Base-by-base conservation (phyloP, 371 early-diverging fungal genomes). In the Cladochytrium tenue region DNA sequence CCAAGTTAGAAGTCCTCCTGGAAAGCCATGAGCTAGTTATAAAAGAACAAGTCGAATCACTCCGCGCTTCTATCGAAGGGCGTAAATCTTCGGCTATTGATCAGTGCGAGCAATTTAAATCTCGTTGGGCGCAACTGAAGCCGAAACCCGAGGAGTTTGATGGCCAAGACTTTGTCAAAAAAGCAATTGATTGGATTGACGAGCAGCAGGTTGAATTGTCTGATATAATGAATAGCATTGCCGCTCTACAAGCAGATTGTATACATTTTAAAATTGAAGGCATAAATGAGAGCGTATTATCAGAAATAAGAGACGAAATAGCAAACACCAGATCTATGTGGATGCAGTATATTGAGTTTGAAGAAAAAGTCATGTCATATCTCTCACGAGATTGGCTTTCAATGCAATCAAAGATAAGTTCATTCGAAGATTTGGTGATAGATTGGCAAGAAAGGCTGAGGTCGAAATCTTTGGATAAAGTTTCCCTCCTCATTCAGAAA, bases 21-120 rank as follows among this genome's bases (percentile, higher is more conserved):
- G 81, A 85, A 61, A 75, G 82, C 51, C 82, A 83, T 60, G 83
- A 85, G 60, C 52, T 85, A 55, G 79, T 85, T 71, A 74, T 85
- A 61, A 66, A 74, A 50, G 85, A 85, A 61, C 85, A 85, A 61
- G 76, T 81, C 3, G 82, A 83, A 32, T 56, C 76, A 28, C 70
- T 83, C n/a, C 62, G 73, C n/a, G 62, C 67, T 27, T 76, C 72
- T 10, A 80, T 84, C 23, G 81, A 85, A n/a, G 71, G 74, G 0
- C 58, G 85, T 32, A 67, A 57, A 28, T 63, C 70, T 33, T 59
- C 64, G 15, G 72, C 75, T 50, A 30, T 60, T 17, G 28, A 52
- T 1, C 73, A 76, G 2, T 43, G 80, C 43, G 81, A 75, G 4
- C 82, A 82, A 61, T 81, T 81, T 59, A 51, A 56, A 3, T 43